Conservation (phyloP, 768 basidiomycete species). For the Xerocomus spinulosus region DNA sequence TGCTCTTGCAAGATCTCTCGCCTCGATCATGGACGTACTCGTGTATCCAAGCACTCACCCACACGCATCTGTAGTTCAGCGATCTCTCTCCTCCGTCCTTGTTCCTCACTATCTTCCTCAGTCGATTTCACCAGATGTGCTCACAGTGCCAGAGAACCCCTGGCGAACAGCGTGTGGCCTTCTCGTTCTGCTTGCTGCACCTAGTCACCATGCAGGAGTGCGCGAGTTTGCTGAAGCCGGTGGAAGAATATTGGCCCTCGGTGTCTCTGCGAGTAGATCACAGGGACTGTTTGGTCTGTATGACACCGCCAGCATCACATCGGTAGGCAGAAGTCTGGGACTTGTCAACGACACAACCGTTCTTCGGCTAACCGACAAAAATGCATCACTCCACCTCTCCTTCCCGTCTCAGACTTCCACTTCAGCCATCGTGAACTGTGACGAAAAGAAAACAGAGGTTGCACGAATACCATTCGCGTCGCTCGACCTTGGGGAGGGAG, state of each 20-base stretch:
- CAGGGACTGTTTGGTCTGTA: constrained; percentile 33
- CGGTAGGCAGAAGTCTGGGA: constrained; percentile 28
- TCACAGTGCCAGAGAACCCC: constrained; percentile 61
- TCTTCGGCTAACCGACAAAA: constrained; percentile 25
- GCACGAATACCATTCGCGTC: constrained; percentile 13
- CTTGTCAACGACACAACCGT: constrained; percentile 27
- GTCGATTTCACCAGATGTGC: constrained; percentile 48
- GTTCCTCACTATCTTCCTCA: constrained; percentile 77
- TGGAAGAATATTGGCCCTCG: constrained; percentile 67
- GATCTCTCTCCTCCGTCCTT: constrained; percentile 54
- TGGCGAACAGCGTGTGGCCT: constrained; percentile 76
- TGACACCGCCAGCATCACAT: constrained; percentile 36
- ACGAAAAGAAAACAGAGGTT: constrained; percentile 1
- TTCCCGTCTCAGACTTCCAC: constrained; percentile 19
- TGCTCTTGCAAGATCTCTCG: background rate
- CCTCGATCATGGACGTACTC: constrained; percentile 63
- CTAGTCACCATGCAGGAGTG: constrained; percentile 41
- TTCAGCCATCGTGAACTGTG: constrained; percentile 7
- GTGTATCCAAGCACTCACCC: constrained; percentile 65
- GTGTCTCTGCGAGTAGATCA: constrained; percentile 54
- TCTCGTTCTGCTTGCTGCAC: constrained; percentile 70
- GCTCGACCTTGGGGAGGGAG: constrained; percentile 15
- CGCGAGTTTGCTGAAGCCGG: constrained; percentile 60
- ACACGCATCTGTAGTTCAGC: constrained; percentile 41
- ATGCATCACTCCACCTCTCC: constrained; percentile 21